Base-by-base conservation (phyloP, 2,329 filamentous ascomycete species). In the Fusarium devonianum region DNA sequence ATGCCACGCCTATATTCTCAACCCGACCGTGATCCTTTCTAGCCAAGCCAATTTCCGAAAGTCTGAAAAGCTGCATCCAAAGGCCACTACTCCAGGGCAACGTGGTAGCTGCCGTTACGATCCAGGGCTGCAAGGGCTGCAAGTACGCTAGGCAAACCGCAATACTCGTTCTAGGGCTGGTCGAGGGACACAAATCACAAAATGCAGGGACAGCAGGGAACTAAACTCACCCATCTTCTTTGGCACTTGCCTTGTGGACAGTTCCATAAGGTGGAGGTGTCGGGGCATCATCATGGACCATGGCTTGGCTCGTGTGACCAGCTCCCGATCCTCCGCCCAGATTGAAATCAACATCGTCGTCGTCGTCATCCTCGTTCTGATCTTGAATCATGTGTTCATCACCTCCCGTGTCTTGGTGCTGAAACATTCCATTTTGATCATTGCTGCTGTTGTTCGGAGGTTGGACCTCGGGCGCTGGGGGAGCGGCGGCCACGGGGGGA, bases 181-280 rank as follows among this genome's bases (percentile, higher is more conserved):
- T 49, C 51, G 36, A 29, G 39, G 48, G 38, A 48, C 41, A 49
- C 51, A 52, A 60, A 66, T 65, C 62, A 69, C 63, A 50, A 53
- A 14, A 13, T 46, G 44, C 32, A 49, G 47, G 51, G 53, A 63
- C 41, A 26, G 26, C 23, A 39, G 17, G n/a, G n/a, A n/a, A n/a
- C n/a, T n/a, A 56, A 49, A 75, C 73, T 75, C 67, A 76, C 73
- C 73, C 73, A 49, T 76, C 73, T 67, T 76, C 73, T 65, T 76
- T 76, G 61, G 92, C 89, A 53, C 86, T 88, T 54, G 89, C 85
- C 52, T 81, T 84, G 56, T 74, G 71, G 12, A 73, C 71, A 18
- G 69, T 67, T 47, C 73, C 71, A 25, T 70, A 69, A 3, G 67
- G 65, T 28, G 70, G 71, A 36, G 65, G 66, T 26, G 72, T 63